Evolutionary conservation across 2,329 filamentous ascomycete species (phyloP), one percentile per base, ranked within the genome.

Genomic region (Verticillium isaacii): DNA sequence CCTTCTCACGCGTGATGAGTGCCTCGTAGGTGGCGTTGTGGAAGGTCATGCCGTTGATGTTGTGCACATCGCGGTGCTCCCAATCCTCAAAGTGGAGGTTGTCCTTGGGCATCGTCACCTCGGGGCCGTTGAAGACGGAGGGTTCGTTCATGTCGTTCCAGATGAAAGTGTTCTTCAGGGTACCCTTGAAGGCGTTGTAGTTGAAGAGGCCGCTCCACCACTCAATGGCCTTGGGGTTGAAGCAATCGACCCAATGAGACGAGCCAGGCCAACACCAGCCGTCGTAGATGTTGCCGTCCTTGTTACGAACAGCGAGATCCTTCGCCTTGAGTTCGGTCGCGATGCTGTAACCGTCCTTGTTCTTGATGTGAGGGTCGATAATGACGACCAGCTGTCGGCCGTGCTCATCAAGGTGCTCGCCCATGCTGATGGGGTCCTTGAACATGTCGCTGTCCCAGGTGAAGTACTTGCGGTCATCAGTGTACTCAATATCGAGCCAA

Each of bases 61-160:
- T 98, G 81, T 99, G 95, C 5, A 99, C 80, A 72, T 99, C 95
- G 65, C 95, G 91, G 74, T 99, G 95, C 75, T 99, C 95, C 95
- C 95, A 99, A 71, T 90, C 86, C 59, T 86, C 93, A 70, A 90
- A 80, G 73, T 99, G 95, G 34, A 99, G 77, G 73, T 99, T 99
- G 80, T 99, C 95, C 77, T 97, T 97, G 64, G 95, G 95, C 93
- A 98, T 98, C 5, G 94, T 98, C 3, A 93, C 96, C 76, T 99
- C 95, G 0, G 95, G 95, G 0, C 95, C 95, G 73, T 98, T 98
- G 81, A 99, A 99, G 1, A 99, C 95, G 0, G 95, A 98, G 0
- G 95, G 95, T 78, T 99, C 95, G 73, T 97, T 98, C 95, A 99
- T 99, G 74, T 99, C 95, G 74, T 99, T 99, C 95, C 95, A 99